Conservation (phyloP, 805 yeast species). For the Ogataea philodendri region DNA sequence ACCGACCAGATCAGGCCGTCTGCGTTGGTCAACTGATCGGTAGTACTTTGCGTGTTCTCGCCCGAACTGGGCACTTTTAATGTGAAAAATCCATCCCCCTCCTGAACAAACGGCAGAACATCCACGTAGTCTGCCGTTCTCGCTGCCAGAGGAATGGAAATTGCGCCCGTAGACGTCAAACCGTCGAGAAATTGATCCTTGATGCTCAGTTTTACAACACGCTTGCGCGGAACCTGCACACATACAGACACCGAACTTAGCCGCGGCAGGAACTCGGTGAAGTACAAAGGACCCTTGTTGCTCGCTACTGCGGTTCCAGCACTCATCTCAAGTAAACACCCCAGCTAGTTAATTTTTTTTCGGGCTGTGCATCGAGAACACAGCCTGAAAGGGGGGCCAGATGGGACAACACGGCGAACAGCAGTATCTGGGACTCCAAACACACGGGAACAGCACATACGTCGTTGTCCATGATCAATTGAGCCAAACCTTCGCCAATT, state of each 20-base stretch:
- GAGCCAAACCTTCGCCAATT: not conserved
- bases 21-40: constrained; percentile 18
- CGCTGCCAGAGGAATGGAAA: constrained; percentile 6
- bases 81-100: constrained; percentile 1
- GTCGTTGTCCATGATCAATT: too few relatives aligned
- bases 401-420: not conserved
- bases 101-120: constrained; percentile 3
- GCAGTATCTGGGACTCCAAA: too few relatives aligned
- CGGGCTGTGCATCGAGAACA: constrained; percentile 9
- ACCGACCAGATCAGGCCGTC: constrained; percentile 30
- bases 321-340: not conserved
- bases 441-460: not conserved
- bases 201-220: constrained; percentile 1
- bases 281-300: constrained; percentile 1
- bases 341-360: constrained; percentile 3
- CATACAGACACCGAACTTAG: constrained; percentile 11
- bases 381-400: not conserved
- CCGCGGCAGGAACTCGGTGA: constrained; percentile 12
- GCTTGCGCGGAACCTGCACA: constrained; percentile 2
- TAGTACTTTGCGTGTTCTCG: constrained; percentile 1
- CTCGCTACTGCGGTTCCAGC: not conserved
- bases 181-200: constrained; percentile 1
- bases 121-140: constrained; percentile 6
- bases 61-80: constrained; percentile 5
- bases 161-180: not conserved